These are phyloP conservation scores for Cryphonectria nitschkei DNA, from an alignment of 2,329 filamentous ascomycete genomes.

Conservation along the genomic window DNA sequence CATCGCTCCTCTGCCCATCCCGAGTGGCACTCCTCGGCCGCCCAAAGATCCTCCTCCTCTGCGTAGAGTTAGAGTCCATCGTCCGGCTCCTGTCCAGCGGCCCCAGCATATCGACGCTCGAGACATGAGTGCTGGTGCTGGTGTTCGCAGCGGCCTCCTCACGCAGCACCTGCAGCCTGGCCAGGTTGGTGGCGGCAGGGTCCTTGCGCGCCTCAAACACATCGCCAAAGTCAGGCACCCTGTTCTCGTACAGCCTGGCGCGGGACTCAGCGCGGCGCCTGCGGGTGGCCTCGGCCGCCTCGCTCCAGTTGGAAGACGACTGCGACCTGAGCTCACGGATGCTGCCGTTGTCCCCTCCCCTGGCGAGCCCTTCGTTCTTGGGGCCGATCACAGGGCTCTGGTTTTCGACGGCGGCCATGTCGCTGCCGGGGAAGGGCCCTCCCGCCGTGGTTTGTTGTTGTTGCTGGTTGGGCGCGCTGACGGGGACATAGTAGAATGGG, in stretches of 20 bases:
- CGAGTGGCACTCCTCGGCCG: conserved; percentile 22
- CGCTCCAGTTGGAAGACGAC: conserved; percentile 5
- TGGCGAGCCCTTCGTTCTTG: conserved; percentile 7
- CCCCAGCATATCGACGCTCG: conserved; percentile 12
- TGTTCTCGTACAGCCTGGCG: conserved; percentile 15
- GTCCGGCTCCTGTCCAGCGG: conserved; percentile 14
- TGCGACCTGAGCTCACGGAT: conserved; percentile 18
- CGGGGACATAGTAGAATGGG: conserved; percentile 60
- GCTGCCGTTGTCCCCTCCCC: conserved; percentile 8
- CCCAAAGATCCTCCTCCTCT: conserved; percentile 24
- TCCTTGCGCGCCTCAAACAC: conserved; percentile 28
- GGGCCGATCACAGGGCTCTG: conserved; percentile 12
- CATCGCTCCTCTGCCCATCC: not conserved
- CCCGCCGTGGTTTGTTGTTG: not conserved
- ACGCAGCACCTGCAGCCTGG: conserved; percentile 25
- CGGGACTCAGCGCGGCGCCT: conserved; percentile 25
- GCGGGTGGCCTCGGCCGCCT: not conserved
- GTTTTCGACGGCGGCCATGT: conserved; percentile 15
- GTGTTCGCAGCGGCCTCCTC: conserved; percentile 16
- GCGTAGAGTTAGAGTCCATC: conserved; percentile 6
- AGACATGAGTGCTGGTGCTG: not conserved
- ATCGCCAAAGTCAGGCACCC: conserved; percentile 25
- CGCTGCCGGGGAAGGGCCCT: conserved; percentile 17
- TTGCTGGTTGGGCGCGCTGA: conserved; percentile 37
- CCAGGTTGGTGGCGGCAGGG: conserved; percentile 16